A percentile compares a stretch with the other conserved stretches of the same genome.
These are phyloP conservation scores for Talaromyces thailandensis DNA, from an alignment of 495 filamentous ascomycete genomes.

Conservation along the genomic window DNA sequence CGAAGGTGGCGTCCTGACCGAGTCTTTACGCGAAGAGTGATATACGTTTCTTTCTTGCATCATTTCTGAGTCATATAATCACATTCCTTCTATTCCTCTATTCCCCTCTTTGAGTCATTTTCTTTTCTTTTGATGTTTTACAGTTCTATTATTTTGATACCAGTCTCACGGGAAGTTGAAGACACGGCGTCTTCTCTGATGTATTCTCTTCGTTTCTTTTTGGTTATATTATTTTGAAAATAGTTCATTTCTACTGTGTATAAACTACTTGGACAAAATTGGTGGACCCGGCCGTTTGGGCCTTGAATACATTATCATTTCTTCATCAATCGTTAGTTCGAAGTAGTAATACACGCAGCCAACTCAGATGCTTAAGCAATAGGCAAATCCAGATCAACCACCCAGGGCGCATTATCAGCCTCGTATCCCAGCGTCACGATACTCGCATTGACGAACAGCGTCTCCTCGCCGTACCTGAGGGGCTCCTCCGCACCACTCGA, in stretches of 20 bases:
- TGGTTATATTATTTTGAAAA: background rate
- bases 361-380: background rate
- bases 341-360: background rate
- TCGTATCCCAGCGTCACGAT: slow-evolving; percentile 44
- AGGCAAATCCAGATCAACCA: slow-evolving; percentile 55
- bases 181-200: background rate
- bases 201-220: slow-evolving; percentile 1
- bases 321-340: background rate
- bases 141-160: slow-evolving; percentile 9
- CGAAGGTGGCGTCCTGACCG: slow-evolving; percentile 13
- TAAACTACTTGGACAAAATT: background rate
- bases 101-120: slow-evolving; percentile 6
- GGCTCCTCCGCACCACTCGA: slow-evolving; percentile 19
- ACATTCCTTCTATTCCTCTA: slow-evolving; percentile 7
- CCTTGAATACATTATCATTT: background rate
- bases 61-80: slow-evolving; percentile 4
- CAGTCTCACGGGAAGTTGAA: slow-evolving; percentile 4
- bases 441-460: slow-evolving; percentile 66
- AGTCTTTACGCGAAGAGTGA: slow-evolving; percentile 28
- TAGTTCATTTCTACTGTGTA: slow-evolving; percentile 1
- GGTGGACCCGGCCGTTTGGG: background rate
- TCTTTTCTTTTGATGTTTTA: slow-evolving; percentile 13
- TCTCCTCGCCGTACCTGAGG: slow-evolving; percentile 44
- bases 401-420: slow-evolving; percentile 48
- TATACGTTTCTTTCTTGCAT: slow-evolving; percentile 3